phyloP scores from a whole-genome alignment of 1,284 basidiomycete genomes.

The Chalciporus piperatoides region DNA sequence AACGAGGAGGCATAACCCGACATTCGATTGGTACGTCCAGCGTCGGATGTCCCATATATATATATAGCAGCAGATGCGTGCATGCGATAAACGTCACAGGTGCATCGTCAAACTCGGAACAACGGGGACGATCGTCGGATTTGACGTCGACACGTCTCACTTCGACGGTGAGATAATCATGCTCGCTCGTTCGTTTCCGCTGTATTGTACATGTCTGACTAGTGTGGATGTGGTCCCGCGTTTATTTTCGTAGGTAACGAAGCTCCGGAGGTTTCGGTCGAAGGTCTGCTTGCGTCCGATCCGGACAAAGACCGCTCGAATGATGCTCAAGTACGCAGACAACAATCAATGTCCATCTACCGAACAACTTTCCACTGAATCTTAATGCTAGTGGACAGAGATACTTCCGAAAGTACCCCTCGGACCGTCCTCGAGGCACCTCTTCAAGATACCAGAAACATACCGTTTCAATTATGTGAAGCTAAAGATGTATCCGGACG shows the following conservation, averaged over 20 bases:
- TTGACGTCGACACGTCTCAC: conserved; percentile 94
- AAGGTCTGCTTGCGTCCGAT: conserved; percentile 53
- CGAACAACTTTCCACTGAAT: not conserved
- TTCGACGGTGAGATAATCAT: conserved; percentile 75
- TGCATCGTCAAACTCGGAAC: conserved; percentile 89
- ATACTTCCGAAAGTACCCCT: conserved; percentile 72
- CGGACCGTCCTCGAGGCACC: conserved; percentile 81
- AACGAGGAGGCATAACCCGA: conserved; percentile 82
- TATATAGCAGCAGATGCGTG: not conserved
- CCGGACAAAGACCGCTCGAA: conserved; percentile 43
- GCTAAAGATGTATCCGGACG: conserved; percentile 95
- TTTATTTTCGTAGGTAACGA: conserved; percentile 68
- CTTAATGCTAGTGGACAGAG: conserved; percentile 65
- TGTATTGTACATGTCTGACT: not conserved
- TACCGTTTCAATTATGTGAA: conserved; percentile 76
- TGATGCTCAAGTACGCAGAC: conserved; percentile 50
- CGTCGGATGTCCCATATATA: not conserved
- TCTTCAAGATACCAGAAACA: conserved; percentile 71
- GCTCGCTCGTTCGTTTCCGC: not conserved
- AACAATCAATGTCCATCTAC: not conserved
- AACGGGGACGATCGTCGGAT: conserved; percentile 73
- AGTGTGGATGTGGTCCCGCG: not conserved
- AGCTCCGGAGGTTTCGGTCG: conserved; percentile 76
- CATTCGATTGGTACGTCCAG: conserved; percentile 77
- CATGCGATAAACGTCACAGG: conserved; percentile 42